These are phyloP conservation scores for Talaromyces verruculosus DNA, from an alignment of 2,329 filamentous ascomycete species.

Conservation along the genomic window DNA sequence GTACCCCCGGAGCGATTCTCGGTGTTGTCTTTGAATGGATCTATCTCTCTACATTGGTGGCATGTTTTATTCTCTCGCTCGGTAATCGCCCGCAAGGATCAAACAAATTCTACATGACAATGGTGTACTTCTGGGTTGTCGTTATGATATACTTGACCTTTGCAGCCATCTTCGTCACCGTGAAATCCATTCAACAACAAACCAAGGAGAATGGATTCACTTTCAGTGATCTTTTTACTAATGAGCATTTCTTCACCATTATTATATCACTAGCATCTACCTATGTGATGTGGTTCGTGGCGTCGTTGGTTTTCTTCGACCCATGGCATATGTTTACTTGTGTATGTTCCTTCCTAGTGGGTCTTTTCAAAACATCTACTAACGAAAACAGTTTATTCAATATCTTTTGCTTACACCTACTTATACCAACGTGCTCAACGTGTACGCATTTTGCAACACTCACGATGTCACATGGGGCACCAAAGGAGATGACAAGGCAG, in stretches of 20 bases:
- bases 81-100: conserved; percentile 94
- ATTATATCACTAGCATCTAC: conserved; percentile 91
- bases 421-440: conserved; percentile 94
- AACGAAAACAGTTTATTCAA: conserved; percentile 67
- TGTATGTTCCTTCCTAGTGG: conserved; percentile 35
- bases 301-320: conserved; percentile 91
- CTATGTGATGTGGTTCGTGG: conserved; percentile 87
- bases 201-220: conserved; percentile 64
- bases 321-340: conserved; percentile 99
- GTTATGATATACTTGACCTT: conserved; percentile 97
- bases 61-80: conserved; percentile 91
- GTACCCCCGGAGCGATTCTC: conserved; percentile 73
- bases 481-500: conserved; percentile 94
- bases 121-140: conserved; percentile 97
- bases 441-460: conserved; percentile 98
- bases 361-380: neutral
- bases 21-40: conserved; percentile 94
- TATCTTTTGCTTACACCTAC: conserved; percentile 93
- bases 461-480: conserved; percentile 98
- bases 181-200: conserved; percentile 76
- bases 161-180: conserved; percentile 90
- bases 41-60: conserved; percentile 86
- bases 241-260: conserved; percentile 86
- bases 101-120: conserved; percentile 88
- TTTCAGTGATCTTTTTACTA: conserved; percentile 73